phyloP scores from a whole-genome alignment of 2,329 filamentous ascomycete species.

The Monosporascus sp. region DNA sequence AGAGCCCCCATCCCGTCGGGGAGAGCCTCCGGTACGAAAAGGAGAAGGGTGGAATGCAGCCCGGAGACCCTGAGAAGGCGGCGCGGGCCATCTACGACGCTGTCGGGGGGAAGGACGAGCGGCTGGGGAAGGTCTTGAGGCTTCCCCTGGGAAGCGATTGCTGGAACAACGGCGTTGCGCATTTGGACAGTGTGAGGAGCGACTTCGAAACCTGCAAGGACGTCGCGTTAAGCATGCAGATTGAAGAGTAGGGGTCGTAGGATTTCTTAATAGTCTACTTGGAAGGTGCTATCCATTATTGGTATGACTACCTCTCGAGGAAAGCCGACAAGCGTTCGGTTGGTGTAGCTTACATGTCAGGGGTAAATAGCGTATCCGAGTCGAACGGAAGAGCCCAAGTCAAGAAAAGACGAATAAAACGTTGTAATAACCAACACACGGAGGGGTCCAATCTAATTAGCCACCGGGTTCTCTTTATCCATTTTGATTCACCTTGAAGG shows the following conservation, averaged over 20 bases:
- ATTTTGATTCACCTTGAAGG: too few relatives aligned
- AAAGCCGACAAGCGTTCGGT: too few relatives aligned
- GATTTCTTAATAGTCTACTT: too few relatives aligned
- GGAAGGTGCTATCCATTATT: too few relatives aligned
- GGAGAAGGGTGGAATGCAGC: neutral
- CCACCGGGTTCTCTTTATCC: too few relatives aligned
- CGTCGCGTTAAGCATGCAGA: neutral
- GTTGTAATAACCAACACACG: too few relatives aligned
- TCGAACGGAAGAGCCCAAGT: too few relatives aligned
- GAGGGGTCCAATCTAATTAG: too few relatives aligned
- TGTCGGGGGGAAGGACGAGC: neutral
- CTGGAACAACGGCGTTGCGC: neutral
- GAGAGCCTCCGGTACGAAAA: neutral
- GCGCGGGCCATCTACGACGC: neutral
- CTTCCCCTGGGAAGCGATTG: neutral
- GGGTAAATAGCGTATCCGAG: too few relatives aligned
- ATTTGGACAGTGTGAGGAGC: neutral
- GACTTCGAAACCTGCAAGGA: neutral
- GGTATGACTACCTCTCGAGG: too few relatives aligned
- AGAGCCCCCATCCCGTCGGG: neutral
- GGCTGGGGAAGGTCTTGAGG: neutral
- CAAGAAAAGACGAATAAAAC: too few relatives aligned
- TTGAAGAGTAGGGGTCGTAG: neutral
- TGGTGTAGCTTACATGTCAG: too few relatives aligned
- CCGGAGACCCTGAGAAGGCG: neutral